A percentile compares a stretch with the other conserved stretches of the same genome.
Evolutionary conservation across 2,329 filamentous ascomycete genomes (phyloP).

Genomic region (Talaromyces marneffei): DNA sequence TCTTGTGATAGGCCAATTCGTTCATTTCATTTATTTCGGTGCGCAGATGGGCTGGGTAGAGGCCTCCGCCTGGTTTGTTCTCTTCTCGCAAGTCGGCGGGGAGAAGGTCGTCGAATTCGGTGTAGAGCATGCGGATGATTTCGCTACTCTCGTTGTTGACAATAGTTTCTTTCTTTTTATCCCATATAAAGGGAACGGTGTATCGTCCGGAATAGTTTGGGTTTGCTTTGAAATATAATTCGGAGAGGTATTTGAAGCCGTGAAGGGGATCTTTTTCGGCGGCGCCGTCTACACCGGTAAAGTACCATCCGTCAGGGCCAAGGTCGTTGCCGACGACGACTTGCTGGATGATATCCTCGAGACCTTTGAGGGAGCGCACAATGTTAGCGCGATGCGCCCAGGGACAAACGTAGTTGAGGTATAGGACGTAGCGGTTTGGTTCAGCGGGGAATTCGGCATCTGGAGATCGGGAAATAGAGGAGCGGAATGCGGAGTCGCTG

Average conservation of each 20-base stretch:
- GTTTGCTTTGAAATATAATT: constrained; percentile 70
- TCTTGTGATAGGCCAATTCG: constrained; percentile 64
- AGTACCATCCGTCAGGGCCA: constrained; percentile 62
- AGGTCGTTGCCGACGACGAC: constrained; percentile 39
- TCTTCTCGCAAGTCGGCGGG: constrained; percentile 52
- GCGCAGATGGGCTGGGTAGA: constrained; percentile 60
- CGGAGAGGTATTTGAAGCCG: constrained; percentile 63
- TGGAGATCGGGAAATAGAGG: constrained; percentile 49
- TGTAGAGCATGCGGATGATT: constrained; percentile 78
- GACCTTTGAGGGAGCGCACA: constrained; percentile 45
- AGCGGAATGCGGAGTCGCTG: constrained; percentile 51
- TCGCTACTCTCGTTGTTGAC: constrained; percentile 85
- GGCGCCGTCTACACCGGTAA: constrained; percentile 57
- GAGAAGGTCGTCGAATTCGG: constrained; percentile 65
- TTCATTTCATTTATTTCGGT: constrained; percentile 66
- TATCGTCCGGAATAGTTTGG: constrained; percentile 65
- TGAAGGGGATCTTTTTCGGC: constrained; percentile 62
- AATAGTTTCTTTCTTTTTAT: constrained; percentile 67
- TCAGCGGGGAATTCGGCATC: constrained; percentile 53
- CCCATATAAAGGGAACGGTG: constrained; percentile 77
- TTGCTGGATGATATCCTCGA: constrained; percentile 46
- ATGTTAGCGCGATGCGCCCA: constrained; percentile 55
- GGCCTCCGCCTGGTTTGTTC: constrained; percentile 47
- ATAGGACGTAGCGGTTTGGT: constrained; percentile 56
- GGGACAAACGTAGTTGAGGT: constrained; percentile 56